These are phyloP conservation scores for Xerocomellus chrysenteron DNA, from an alignment of 768 basidiomycete genomes.

Conservation along the genomic window DNA sequence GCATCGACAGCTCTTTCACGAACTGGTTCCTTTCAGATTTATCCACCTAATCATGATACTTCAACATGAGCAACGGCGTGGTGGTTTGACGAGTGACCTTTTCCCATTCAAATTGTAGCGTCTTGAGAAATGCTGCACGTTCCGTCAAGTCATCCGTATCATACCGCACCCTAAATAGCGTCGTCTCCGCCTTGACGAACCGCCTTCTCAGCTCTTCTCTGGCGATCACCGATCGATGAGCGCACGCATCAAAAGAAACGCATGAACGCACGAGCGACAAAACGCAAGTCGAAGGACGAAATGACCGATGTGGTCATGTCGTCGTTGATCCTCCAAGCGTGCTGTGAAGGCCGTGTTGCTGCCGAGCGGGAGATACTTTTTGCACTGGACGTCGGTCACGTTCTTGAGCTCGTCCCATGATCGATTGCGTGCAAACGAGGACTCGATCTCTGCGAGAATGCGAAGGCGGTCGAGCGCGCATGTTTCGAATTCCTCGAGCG, in stretches of 20 bases:
- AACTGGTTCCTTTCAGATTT: constrained; percentile 53
- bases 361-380: constrained; percentile 74
- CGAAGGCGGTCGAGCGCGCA: constrained; percentile 86
- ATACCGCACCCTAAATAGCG: constrained; percentile 81
- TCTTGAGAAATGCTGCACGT: constrained; percentile 56
- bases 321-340: constrained; percentile 61
- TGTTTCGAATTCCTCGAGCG: constrained; percentile 92
- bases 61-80: background rate
- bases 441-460: constrained; percentile 87
- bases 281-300: constrained; percentile 94
- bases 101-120: constrained; percentile 60
- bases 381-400: constrained; percentile 61
- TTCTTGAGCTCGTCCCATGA: constrained; percentile 73
- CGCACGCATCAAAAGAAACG: background rate
- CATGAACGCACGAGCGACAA: constrained; percentile 81
- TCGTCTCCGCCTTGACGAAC: constrained; percentile 87
- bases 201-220: constrained; percentile 89
- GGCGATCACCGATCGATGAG: background rate
- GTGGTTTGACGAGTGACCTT: constrained; percentile 40
- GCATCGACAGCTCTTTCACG: constrained; percentile 45
- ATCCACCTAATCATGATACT: constrained; percentile 46
- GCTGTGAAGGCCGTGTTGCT: constrained; percentile 48
- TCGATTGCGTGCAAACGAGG: constrained; percentile 80
- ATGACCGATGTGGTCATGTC: constrained; percentile 86
- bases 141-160: constrained; percentile 62